Base-by-base conservation (phyloP, 768 basidiomycete genomes). In the Chiua virens region DNA sequence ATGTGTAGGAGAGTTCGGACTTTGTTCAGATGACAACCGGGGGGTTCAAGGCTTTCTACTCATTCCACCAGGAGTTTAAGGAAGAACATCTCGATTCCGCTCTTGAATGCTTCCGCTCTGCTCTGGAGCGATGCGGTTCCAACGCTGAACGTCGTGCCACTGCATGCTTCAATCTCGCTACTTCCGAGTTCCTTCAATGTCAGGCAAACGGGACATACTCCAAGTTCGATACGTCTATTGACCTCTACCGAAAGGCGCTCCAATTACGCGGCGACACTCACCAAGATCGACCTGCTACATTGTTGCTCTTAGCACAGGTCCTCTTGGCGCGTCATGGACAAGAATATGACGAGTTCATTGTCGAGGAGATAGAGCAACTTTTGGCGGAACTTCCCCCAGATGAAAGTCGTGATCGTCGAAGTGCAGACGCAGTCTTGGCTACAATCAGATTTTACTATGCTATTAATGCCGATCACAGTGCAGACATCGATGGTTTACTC, bases 161-260 rank as follows among this genome's bases (percentile, higher is more conserved):
- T 17, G 53, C 25, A 3, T 30, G 53, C 1, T 58, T n/a, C 14
- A 61, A 61, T 37, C 39, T 58, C 4, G 60, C 56, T 3, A 37
- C 8, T 1, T 51, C 51, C 15, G 4, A 36, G 2, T 50, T 42
- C 17, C 35, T 47, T 28, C 15, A 15, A 3, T 52, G 25, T 8
- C 53, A 44, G 22, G 14, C 41, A 5, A 34, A 35, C 4, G 28
- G 20, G 8, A 18, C 11, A 2, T 25, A 13, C 6, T 4, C 2
- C 3, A 13, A 27, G 3, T 32, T 46, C 20, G n/a, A 39, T 1
- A 13, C 22, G 2, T 20, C 55, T 28, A 56, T 54, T 20, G 22
- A 34, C 0, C 10, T 30, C 17, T 53, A 53, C 45, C 49, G 36
- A n/a, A 37, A 49, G 13, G 58, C 56, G 25, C 48, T 63, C 38